These are phyloP conservation scores for Scheffersomyces ergatensis DNA, from an alignment of 805 yeast genomes.

Conservation along the genomic window DNA sequence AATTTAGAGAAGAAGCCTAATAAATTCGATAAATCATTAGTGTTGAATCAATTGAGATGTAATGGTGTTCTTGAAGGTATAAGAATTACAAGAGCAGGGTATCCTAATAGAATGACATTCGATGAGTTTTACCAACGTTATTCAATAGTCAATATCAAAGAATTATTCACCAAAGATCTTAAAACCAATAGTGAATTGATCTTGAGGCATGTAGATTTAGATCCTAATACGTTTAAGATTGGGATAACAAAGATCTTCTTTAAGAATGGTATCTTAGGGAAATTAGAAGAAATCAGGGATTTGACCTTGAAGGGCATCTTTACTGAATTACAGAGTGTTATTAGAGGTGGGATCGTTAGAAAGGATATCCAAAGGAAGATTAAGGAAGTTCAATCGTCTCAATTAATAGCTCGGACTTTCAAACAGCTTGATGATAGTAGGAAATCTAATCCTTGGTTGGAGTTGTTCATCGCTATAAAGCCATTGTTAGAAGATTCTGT, in stretches of 20 bases:
- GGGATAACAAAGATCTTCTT: slow-evolving; percentile 75
- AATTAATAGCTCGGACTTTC: slow-evolving; percentile 63
- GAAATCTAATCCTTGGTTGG: slow-evolving; percentile 72
- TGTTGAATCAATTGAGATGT: slow-evolving; percentile 86
- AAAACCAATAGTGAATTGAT: slow-evolving; percentile 71
- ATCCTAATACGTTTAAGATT: slow-evolving; percentile 56
- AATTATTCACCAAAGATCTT: slow-evolving; percentile 43
- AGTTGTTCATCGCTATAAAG: slow-evolving; percentile 63
- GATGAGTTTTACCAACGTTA: slow-evolving; percentile 77
- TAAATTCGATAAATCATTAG: slow-evolving; percentile 69
- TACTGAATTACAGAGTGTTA: slow-evolving; percentile 59
- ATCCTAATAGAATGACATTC: slow-evolving; percentile 87
- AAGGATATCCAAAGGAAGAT: slow-evolving; percentile 43
- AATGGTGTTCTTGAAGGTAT: slow-evolving; percentile 99
- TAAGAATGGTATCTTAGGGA: slow-evolving; percentile 75
- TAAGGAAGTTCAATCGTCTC: slow-evolving; percentile 67
- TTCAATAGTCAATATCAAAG: slow-evolving; percentile 49
- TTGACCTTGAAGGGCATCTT: slow-evolving; percentile 53
- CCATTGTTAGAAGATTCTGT: slow-evolving; percentile 71
- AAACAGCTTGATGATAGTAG: slow-evolving; percentile 45
- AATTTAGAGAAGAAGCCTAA: slow-evolving; percentile 72
- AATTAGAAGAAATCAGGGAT: slow-evolving; percentile 76
- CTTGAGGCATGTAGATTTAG: slow-evolving; percentile 60
- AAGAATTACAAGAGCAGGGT: slow-evolving; percentile 94
- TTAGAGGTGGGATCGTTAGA: slow-evolving; percentile 66